These are phyloP conservation scores for Oleoguttula mirabilis DNA, from an alignment of 495 filamentous ascomycete species.

Conservation along the genomic window DNA sequence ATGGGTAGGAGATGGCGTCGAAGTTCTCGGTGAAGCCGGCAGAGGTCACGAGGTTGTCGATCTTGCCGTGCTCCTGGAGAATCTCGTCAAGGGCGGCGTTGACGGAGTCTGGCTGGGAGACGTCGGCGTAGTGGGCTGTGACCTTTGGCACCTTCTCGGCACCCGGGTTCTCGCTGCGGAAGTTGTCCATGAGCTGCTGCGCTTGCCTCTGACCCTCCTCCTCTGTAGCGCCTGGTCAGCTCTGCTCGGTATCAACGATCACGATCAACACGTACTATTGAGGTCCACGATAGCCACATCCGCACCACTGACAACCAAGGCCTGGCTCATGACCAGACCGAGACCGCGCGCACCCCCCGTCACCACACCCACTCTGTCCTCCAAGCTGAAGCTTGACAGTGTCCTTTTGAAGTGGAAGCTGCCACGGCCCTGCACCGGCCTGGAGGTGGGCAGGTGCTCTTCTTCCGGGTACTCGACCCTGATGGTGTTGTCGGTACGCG, in stretches of 20 bases:
- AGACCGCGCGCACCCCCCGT: conserved; percentile 80
- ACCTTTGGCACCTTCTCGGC: conserved; percentile 62
- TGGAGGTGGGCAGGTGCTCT: conserved; percentile 49
- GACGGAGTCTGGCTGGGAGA: conserved; percentile 66
- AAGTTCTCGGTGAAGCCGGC: conserved; percentile 96
- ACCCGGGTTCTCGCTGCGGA: conserved; percentile 64
- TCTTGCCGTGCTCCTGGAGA: conserved; percentile 55
- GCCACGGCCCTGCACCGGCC: conserved; percentile 58
- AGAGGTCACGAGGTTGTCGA: conserved; percentile 88
- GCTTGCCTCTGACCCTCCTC: conserved; percentile 75
- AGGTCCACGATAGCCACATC: conserved; percentile 87
- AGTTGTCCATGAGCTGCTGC: conserved; percentile 54
- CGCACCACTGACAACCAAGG: conserved; percentile 70
- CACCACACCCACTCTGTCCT: conserved; percentile 64
- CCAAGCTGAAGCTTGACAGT: conserved; percentile 62
- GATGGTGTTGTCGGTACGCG: conserved; percentile 67
- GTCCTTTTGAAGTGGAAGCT: conserved; percentile 61
- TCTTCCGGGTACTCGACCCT: conserved; percentile 66
- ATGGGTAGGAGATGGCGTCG: conserved; percentile 74
- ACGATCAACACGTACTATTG: conserved; percentile 52
- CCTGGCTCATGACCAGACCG: conserved; percentile 85
- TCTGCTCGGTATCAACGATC: conserved; percentile 7
- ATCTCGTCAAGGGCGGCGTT: conserved; percentile 58
- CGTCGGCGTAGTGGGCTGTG: conserved; percentile 82
- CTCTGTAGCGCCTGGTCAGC: conserved; percentile 36